Percentiles rank a stretch among this genome's conserved stretches.
These are phyloP conservation scores for Pseudogymnoascus sp. DNA, from an alignment of 2,329 filamentous ascomycete species.

Conservation along the genomic window DNA sequence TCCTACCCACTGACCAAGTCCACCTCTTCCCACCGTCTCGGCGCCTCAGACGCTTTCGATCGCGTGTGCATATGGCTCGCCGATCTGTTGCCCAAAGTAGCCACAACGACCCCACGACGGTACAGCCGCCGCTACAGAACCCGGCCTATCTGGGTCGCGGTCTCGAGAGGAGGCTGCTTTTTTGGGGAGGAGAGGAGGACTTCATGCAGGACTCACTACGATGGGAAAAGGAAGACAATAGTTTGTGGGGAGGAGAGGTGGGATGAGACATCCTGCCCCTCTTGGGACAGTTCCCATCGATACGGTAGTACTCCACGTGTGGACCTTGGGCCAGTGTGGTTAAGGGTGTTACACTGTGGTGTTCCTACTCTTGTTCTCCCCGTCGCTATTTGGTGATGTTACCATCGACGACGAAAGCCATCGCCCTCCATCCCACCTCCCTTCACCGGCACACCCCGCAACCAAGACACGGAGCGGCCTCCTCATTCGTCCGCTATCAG, in stretches of 20 bases:
- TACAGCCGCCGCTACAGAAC: neutral
- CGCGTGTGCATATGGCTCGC: neutral
- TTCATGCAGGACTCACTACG: constrained; percentile 2
- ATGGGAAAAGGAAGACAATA: neutral
- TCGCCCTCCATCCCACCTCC: neutral
- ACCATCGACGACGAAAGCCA: neutral
- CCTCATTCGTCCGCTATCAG: neutral
- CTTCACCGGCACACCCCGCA: neutral
- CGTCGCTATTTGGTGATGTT: neutral
- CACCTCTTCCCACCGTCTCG: neutral
- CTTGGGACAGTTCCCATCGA: neutral
- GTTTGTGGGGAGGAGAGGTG: neutral
- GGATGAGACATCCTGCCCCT: neutral
- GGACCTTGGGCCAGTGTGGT: neutral
- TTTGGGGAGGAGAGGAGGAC: neutral
- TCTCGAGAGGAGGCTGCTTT: neutral
- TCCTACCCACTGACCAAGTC: neutral
- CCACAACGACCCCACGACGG: neutral
- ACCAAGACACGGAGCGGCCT: neutral
- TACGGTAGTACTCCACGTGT: neutral
- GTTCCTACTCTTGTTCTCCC: neutral
- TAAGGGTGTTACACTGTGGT: neutral
- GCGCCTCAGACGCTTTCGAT: constrained; percentile 5
- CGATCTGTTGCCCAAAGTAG: neutral
- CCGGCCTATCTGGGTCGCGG: neutral